A percentile compares a stretch with the other conserved stretches of the same genome.
These are phyloP conservation scores for Fusarium brevicatenulatum DNA, from an alignment of 2,329 filamentous ascomycete genomes.

Conservation along the genomic window DNA sequence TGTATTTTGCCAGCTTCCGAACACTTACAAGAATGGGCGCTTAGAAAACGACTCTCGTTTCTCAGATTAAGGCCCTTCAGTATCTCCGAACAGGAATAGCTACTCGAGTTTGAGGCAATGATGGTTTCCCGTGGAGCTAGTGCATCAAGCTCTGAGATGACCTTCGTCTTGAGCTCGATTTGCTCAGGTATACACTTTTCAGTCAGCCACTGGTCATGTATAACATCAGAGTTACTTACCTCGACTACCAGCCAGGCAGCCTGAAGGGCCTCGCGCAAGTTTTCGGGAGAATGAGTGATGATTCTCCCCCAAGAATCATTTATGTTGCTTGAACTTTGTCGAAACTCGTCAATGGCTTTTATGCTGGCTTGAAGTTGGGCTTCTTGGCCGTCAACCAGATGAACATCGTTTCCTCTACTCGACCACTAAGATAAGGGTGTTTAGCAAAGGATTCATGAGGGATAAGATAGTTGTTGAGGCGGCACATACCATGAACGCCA, in stretches of 20 bases:
- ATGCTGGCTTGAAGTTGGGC: slow-evolving; percentile 43
- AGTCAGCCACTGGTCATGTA: not conserved
- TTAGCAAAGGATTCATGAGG: not conserved
- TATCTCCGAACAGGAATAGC: slow-evolving; percentile 57
- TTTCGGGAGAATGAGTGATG: slow-evolving; percentile 31
- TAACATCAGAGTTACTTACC: slow-evolving; percentile 7
- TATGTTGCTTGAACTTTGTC: not conserved
- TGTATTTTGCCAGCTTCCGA: fast-evolving
- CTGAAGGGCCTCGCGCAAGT: slow-evolving; percentile 32
- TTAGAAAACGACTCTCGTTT: slow-evolving; percentile 51
- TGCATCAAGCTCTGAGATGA: slow-evolving; percentile 53
- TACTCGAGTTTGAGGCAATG: slow-evolving; percentile 60
- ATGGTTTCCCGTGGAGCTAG: slow-evolving; percentile 50
- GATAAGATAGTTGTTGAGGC: fast-evolving
- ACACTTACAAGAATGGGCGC: slow-evolving; percentile 55
- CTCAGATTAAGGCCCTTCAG: slow-evolving; percentile 49
- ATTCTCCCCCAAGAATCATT: slow-evolving; percentile 34
- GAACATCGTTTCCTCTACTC: slow-evolving; percentile 44
- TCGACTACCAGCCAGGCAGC: slow-evolving; percentile 45
- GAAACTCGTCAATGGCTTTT: slow-evolving; percentile 42
- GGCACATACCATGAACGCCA: slow-evolving; percentile 46
- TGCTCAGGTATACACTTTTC: slow-evolving; percentile 56
- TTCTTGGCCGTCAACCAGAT: slow-evolving; percentile 43
- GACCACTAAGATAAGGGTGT: slow-evolving; percentile 41
- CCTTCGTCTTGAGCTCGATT: slow-evolving; percentile 52